Percentiles rank a stretch among this genome's conserved stretches.
phyloP scores from a whole-genome alignment of 176 grass and related monocot genomes.

The Carex myosuroides region DNA sequence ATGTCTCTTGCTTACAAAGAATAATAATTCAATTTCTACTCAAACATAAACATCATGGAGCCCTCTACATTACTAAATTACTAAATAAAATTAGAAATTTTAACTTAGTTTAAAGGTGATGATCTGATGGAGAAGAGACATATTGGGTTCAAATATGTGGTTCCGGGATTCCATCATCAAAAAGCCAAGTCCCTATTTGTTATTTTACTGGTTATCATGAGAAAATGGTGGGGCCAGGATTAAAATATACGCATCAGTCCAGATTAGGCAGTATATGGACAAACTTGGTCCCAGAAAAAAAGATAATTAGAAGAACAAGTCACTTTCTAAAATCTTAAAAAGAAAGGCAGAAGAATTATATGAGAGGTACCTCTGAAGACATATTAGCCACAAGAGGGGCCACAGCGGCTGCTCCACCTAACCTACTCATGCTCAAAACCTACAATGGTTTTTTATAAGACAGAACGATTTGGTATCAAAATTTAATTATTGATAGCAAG shows the following conservation, averaged over 20 bases:
- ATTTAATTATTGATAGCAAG: not conserved
- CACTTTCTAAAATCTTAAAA: slow-evolving; percentile 19
- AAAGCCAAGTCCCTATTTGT: slow-evolving; percentile 8
- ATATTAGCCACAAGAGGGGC: slow-evolving; percentile 55
- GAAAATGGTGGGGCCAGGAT: not conserved
- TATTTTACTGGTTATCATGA: slow-evolving; percentile 16
- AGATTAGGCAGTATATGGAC: slow-evolving; percentile 19
- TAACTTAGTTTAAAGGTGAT: not conserved
- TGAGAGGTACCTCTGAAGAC: slow-evolving; percentile 63
- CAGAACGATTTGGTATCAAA: not conserved
- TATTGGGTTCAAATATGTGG: not conserved
- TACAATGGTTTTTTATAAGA: slow-evolving; percentile 24
- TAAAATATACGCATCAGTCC: slow-evolving; percentile 14
- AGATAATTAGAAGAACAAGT: not conserved
- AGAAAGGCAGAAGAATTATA: slow-evolving; percentile 15
- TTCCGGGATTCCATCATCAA: not conserved
- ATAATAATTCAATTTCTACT: not conserved
- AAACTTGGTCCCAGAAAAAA: slow-evolving; percentile 11
- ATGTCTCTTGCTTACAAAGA: not conserved
- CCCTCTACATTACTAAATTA: not conserved
- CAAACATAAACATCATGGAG: not conserved
- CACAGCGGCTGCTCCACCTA: slow-evolving; percentile 76
- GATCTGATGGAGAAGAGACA: not conserved
- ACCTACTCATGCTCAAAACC: slow-evolving; percentile 94
- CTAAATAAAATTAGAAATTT: not conserved